Evolutionary conservation across 306 rosid genomes (phyloP).

Genomic region (Fagus sylvatica): DNA sequence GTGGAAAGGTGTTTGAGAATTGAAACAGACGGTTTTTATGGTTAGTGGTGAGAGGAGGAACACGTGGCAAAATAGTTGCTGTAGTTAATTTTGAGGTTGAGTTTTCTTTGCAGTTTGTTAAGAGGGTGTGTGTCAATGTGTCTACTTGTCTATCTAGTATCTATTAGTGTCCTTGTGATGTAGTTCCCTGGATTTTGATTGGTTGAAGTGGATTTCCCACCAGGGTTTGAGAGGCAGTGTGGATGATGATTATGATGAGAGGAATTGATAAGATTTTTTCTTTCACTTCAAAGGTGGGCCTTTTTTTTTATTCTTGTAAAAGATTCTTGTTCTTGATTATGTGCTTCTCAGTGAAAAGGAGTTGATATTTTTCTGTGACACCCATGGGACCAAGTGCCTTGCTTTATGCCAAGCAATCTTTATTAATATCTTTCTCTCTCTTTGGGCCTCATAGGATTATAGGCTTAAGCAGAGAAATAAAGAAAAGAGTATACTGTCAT

Average conservation of each 20-base stretch:
- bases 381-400: conserved; percentile 29
- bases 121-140: conserved; percentile 13
- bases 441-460: no score
- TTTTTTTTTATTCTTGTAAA: neutral
- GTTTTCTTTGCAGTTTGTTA: conserved; percentile 25
- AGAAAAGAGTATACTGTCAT: no score
- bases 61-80: conserved; percentile 54
- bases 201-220: conserved; percentile 61
- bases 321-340: conserved; percentile 24
- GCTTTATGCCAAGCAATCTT: conserved; percentile 1
- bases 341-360: conserved; percentile 29
- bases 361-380: conserved; percentile 34
- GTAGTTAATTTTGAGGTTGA: conserved; percentile 33
- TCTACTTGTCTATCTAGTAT: conserved; percentile 45
- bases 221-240: conserved; percentile 26
- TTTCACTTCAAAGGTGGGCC: neutral
- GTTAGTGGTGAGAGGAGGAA: conserved; percentile 48
- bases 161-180: conserved; percentile 45
- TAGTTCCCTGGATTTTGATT: conserved; percentile 65
- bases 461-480: no score
- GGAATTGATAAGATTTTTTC: neutral
- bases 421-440: neutral
- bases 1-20: conserved; percentile 5
- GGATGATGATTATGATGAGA: conserved; percentile 37
- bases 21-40: conserved; percentile 29